Conservation (phyloP, 129 eudicot genomes). For the Ambrosia trifida region DNA sequence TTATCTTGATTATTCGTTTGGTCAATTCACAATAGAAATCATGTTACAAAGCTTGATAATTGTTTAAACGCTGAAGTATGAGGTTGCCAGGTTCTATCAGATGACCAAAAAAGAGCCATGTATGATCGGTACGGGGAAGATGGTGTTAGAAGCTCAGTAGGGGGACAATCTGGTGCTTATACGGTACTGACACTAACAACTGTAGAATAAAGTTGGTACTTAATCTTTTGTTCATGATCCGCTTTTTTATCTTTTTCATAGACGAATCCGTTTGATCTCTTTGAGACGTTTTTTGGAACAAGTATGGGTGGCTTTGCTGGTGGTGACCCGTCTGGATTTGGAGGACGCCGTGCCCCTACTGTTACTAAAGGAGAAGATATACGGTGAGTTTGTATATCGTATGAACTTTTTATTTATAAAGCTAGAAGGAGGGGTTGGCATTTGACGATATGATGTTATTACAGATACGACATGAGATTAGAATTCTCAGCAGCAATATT, state of each 20-base stretch:
- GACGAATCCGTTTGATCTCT: slow-evolving; percentile 97
- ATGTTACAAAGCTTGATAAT: slow-evolving; percentile 8
- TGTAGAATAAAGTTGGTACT: not conserved
- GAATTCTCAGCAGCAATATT: slow-evolving; percentile 86
- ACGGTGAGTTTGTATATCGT: slow-evolving; percentile 55
- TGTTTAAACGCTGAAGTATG: slow-evolving; percentile 51
- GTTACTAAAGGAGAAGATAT: slow-evolving; percentile 91
- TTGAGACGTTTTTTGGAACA: slow-evolving; percentile 93
- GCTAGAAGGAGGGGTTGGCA: slow-evolving; percentile 25
- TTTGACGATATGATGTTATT: slow-evolving; percentile 22
- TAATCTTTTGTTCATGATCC: not conserved
- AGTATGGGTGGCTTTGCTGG: slow-evolving; percentile 86
- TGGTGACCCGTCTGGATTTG: slow-evolving; percentile 68
- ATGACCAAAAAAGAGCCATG: slow-evolving; percentile 91
- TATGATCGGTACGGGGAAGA: slow-evolving; percentile 98
- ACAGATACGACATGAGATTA: slow-evolving; percentile 83
- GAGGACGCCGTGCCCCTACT: slow-evolving; percentile 73
- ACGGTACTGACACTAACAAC: slow-evolving; percentile 53
- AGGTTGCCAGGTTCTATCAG: slow-evolving; percentile 96
- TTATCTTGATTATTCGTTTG: not conserved
- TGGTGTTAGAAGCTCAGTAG: slow-evolving; percentile 79
- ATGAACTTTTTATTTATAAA: not conserved
- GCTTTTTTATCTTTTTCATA: slow-evolving; percentile 14
- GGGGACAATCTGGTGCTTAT: slow-evolving; percentile 85
- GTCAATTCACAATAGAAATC: not conserved